Conservation (phyloP, 2,329 filamentous ascomycete genomes). For the Parascedosporium putredinis region DNA sequence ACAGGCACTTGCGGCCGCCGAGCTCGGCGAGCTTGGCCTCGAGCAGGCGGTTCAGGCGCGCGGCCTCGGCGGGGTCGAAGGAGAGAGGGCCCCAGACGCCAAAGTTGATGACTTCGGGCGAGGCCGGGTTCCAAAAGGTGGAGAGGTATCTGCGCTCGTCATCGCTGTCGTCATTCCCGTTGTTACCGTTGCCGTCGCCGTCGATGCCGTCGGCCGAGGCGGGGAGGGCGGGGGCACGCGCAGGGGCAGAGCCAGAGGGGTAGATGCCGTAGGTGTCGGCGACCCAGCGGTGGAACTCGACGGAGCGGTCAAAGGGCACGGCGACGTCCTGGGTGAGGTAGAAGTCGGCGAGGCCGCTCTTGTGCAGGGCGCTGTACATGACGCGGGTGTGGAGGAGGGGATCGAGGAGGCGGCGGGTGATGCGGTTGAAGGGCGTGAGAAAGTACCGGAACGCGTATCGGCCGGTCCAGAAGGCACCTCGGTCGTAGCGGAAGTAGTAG, state of each 20-base stretch:
- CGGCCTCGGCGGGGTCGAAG: conserved; percentile 31
- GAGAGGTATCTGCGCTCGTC: background rate
- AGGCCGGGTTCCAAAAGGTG: conserved; percentile 25
- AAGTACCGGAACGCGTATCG: conserved; percentile 55
- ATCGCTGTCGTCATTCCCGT: conserved; percentile 22
- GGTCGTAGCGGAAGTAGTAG: conserved; percentile 63
- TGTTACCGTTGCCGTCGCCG: conserved; percentile 28
- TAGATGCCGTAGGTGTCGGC: conserved; percentile 35
- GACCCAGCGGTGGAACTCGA: conserved; percentile 38
- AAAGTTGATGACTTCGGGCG: conserved; percentile 44
- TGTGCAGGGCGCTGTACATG: conserved; percentile 56
- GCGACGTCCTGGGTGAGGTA: conserved; percentile 58
- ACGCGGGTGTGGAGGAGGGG: conserved; percentile 52
- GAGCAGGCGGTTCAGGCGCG: conserved; percentile 46
- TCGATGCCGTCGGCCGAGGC: too few species aligned
- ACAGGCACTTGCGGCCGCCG: conserved; percentile 59
- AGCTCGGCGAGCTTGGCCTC: conserved; percentile 49
- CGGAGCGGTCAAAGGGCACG: conserved; percentile 31
- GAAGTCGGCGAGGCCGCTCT: conserved; percentile 46
- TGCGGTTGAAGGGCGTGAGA: conserved; percentile 51
- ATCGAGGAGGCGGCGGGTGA: conserved; percentile 52
- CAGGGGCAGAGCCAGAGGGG: conserved; percentile 48
- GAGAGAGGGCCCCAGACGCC: conserved; percentile 49
- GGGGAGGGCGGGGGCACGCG: conserved; percentile 31
- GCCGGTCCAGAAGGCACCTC: conserved; percentile 60